Conservation (phyloP, 257 asterid species). For the Solanum sparsipilum region DNA sequence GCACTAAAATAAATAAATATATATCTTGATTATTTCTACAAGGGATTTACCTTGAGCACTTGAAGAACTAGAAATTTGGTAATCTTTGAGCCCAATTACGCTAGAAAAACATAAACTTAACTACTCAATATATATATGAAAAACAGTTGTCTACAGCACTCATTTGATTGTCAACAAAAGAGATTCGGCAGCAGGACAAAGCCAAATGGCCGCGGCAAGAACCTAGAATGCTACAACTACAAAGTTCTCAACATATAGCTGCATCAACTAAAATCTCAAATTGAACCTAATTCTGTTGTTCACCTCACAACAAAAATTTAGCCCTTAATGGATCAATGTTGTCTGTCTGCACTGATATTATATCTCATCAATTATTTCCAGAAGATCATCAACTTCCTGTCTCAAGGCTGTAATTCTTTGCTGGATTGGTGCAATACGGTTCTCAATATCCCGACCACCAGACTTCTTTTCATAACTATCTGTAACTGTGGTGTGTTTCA, state of each 20-base stretch:
- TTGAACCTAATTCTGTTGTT: not conserved
- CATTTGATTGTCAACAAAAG: not conserved
- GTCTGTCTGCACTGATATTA: constrained; percentile 4
- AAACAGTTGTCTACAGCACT: not conserved
- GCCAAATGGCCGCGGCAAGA: not conserved
- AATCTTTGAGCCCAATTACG: not conserved
- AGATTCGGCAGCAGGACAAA: not conserved
- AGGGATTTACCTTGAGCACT: too few species aligned
- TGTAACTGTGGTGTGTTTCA: constrained; percentile 66
- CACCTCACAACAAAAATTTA: constrained; percentile 20
- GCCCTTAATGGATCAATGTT: constrained; percentile 5
- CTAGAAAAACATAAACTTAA: not conserved
- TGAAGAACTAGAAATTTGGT: not conserved
- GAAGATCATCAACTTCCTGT: constrained; percentile 85
- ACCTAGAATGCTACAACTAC: not conserved
- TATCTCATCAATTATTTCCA: constrained; percentile 78
- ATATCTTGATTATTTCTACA: not conserved
- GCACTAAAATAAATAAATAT: not conserved
- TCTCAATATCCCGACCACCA: constrained; percentile 68
- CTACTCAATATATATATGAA: not conserved
- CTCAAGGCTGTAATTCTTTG: constrained; percentile 65
- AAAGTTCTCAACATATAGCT: not conserved
- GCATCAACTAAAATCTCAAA: not conserved
- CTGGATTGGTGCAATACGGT: constrained; percentile 70
- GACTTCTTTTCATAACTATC: constrained; percentile 83